Base-by-base conservation (phyloP, 83 land plant genomes). In the Picea mariana region DNA sequence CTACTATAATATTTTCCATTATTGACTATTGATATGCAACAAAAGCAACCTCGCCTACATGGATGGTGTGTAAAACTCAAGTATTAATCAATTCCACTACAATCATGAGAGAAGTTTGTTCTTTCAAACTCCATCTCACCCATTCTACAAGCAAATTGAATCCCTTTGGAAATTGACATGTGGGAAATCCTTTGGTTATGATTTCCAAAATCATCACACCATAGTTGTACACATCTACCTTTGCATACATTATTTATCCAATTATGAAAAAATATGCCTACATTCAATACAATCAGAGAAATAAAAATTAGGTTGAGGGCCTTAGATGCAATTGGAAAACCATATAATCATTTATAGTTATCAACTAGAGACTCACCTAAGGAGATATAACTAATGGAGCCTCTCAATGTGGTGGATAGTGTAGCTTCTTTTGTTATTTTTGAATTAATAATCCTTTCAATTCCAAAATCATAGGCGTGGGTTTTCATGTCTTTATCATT, bases 351-450 rank as follows among this genome's bases (percentile, higher is more conserved):
- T 38, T 38, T 38, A 38, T 5, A 38, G 40, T 38, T 38, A 38
- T 38, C 4, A 38, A 38, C 4, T 38, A 38, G 52, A 47, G 9
- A 9, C 52, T 47, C 9, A 80, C 82, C 79, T 79, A 82, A 82
- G 42, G 85, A 13, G 62, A 62, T 71, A 26, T 84, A 84, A 3
- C 85, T 78, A 55, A 72, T 60, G 15, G 79, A 68, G 17, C 85
- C 80, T 26, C 38, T 75, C 20, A 61, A 1, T 40, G n/a, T 72
- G 67, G n/a, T 9, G 49, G 85, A 47, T 12, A 13, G 20, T 23
- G 16, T 44, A 20, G 55, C 12, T 55, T 16, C 23, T 52, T 20
- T 13, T 3, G 20, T 52, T 20, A 62, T 47, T 1, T 24, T 7
- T 40, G 20, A 47, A 63, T 6, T 2, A 12, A 38, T 5, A 16